Evolutionary conservation across 257 asterid genomes (phyloP).

Genomic region (Perilla frutescens): DNA sequence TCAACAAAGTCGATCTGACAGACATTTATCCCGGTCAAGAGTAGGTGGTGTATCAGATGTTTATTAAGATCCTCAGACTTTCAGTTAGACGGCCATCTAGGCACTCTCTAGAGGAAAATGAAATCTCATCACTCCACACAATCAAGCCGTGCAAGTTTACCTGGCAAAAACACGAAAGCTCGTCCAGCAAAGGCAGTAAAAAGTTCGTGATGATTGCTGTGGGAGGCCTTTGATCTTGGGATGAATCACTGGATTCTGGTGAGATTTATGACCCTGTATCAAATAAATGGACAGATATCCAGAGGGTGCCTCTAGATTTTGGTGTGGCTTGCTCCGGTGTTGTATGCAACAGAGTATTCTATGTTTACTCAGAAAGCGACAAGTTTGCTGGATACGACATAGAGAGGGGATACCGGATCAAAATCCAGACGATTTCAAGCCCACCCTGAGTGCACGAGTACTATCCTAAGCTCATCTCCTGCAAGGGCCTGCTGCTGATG

Average conservation of each 20-base stretch:
- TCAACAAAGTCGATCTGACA: slow-evolving; percentile 66
- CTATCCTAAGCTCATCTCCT: slow-evolving; percentile 77
- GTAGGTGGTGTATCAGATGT: slow-evolving; percentile 82
- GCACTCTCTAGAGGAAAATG: slow-evolving; percentile 71
- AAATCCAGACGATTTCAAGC: slow-evolving; percentile 63
- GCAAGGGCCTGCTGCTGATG: slow-evolving; percentile 70
- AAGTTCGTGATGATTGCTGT: slow-evolving; percentile 75
- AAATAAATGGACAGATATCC: slow-evolving; percentile 93
- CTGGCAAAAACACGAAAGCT: slow-evolving; percentile 51
- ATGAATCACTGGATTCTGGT: slow-evolving; percentile 79
- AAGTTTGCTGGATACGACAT: slow-evolving; percentile 74
- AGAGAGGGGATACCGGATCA: slow-evolving; percentile 84
- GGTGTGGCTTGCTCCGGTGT: slow-evolving; percentile 88
- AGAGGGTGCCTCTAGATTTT: slow-evolving; percentile 75
- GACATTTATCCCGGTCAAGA: slow-evolving; percentile 60
- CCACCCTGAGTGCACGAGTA: slow-evolving; percentile 90
- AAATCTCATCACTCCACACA: slow-evolving; percentile 46
- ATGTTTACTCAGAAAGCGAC: slow-evolving; percentile 88
- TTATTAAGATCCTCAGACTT: slow-evolving; percentile 95
- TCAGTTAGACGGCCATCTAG: slow-evolving; percentile 78
- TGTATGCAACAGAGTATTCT: slow-evolving; percentile 64
- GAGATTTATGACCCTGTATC: slow-evolving; percentile 80
- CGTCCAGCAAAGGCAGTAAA: slow-evolving; percentile 47
- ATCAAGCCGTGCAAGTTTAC: slow-evolving; percentile 45
- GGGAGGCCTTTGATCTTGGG: slow-evolving; percentile 96